These are phyloP conservation scores for Penicillium longicatenatum DNA, from an alignment of 495 filamentous ascomycete species.

Conservation along the genomic window DNA sequence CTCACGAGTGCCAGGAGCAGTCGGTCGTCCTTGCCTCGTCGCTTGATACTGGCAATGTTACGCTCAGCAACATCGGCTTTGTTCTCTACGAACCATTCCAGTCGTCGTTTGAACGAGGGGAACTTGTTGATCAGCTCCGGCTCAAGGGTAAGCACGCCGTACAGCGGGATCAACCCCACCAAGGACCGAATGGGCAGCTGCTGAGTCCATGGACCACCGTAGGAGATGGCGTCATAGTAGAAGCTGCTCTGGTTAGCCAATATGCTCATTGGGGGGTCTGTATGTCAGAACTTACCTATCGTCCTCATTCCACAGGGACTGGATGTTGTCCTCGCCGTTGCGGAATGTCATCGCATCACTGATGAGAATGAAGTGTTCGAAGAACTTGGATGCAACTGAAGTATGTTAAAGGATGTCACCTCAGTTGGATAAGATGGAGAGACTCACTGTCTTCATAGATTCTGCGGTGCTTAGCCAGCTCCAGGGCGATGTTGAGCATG, in stretches of 20 bases:
- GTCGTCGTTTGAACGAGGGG: constrained; percentile 87
- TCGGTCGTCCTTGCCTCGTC: constrained; percentile 83
- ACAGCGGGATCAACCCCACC: constrained; percentile 90
- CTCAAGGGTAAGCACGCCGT: constrained; percentile 87
- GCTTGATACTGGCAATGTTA: constrained; percentile 88
- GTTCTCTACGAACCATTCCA: constrained; percentile 93
- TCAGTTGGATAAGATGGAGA: too few species aligned
- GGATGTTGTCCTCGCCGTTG: constrained; percentile 69
- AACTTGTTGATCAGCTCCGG: constrained; percentile 91
- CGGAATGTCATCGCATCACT: constrained; percentile 97
- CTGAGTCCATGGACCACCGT: constrained; percentile 88
- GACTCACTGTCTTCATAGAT: constrained; percentile 83
- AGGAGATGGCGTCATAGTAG: constrained; percentile 98
- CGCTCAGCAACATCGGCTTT: constrained; percentile 80
- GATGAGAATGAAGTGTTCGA: constrained; percentile 97
- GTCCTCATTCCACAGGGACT: constrained; percentile 89
- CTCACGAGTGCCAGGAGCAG: constrained; percentile 85
- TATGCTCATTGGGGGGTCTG: background rate
- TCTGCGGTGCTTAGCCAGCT: constrained; percentile 92
- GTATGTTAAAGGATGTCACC: constrained; percentile 14
- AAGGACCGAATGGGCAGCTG: constrained; percentile 89
- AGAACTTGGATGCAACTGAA: constrained; percentile 89
- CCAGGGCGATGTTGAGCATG: constrained; percentile 96
- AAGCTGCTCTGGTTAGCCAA: constrained; percentile 51
- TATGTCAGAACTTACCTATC: constrained; percentile 57